Evolutionary conservation across 495 filamentous ascomycete species (phyloP).

Genomic region (Penicillium antarcticum): DNA sequence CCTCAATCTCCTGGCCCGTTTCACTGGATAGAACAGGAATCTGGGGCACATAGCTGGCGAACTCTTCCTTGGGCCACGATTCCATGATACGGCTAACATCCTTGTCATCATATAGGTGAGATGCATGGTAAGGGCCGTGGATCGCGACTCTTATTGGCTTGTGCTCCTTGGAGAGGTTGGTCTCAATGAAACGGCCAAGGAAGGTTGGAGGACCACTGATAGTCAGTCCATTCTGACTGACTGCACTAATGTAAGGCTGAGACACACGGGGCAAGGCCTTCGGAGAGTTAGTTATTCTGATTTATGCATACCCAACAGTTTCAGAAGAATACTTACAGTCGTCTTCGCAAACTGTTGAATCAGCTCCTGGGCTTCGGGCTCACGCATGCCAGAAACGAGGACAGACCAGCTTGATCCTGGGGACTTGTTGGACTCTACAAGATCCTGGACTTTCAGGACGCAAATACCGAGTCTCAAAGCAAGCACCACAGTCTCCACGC

Average conservation of each 20-base stretch:
- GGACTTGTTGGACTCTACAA: constrained; percentile 26
- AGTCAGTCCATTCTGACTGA: constrained; percentile 64
- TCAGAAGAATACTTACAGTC: constrained; percentile 38
- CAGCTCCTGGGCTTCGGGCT: constrained; percentile 23
- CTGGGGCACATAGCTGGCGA: constrained; percentile 45
- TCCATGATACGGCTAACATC: constrained; percentile 62
- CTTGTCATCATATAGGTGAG: constrained; percentile 61
- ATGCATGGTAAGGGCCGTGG: constrained; percentile 77
- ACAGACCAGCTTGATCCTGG: constrained; percentile 36
- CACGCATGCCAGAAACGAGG: constrained; percentile 34
- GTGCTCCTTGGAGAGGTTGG: constrained; percentile 47
- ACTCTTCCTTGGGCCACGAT: constrained; percentile 25
- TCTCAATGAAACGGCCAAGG: constrained; percentile 54
- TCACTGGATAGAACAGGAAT: constrained; percentile 58
- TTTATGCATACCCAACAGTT: constrained; percentile 34
- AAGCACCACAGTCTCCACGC: constrained; percentile 66
- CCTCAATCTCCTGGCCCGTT: constrained; percentile 44
- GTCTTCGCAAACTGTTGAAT: constrained; percentile 31
- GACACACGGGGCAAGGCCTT: constrained; percentile 59
- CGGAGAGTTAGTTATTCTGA: constrained; percentile 19
- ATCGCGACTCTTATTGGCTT: constrained; percentile 66
- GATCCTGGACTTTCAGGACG: constrained; percentile 42
- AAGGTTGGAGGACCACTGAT: constrained; percentile 75
- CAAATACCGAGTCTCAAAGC: constrained; percentile 68
- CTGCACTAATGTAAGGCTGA: constrained; percentile 70